These are phyloP conservation scores for Pharnaceum exiguum DNA, from an alignment of 148 eudicot genomes.

Conservation along the genomic window DNA sequence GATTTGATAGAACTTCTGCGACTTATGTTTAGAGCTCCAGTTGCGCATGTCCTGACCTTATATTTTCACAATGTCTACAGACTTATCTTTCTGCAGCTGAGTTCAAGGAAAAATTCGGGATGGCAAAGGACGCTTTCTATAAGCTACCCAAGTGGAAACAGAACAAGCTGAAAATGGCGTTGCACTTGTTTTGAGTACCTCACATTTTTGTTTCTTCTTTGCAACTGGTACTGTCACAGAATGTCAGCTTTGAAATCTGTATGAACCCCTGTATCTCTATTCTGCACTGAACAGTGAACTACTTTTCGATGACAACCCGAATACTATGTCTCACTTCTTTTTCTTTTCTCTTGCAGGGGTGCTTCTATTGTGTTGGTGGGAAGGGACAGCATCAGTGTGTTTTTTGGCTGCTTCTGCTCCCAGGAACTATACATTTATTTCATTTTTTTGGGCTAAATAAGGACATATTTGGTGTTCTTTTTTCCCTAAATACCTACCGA, in stretches of 20 bases:
- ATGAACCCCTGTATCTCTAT: slow-evolving; percentile 5
- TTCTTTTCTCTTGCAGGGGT: slow-evolving; percentile 29
- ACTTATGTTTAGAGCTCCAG: no score
- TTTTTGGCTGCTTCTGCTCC: slow-evolving; percentile 86
- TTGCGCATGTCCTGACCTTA: neutral
- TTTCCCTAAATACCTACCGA: neutral
- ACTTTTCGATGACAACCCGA: neutral
- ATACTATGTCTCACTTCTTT: neutral
- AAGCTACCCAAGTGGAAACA: slow-evolving; percentile 97
- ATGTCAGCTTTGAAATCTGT: slow-evolving; percentile 17
- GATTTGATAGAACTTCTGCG: no score
- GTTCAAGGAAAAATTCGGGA: slow-evolving; percentile 84
- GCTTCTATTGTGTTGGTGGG: slow-evolving; percentile 24
- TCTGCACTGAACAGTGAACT: neutral
- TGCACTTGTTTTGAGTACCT: slow-evolving; percentile 60
- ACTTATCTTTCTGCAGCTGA: slow-evolving; percentile 78
- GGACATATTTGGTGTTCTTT: slow-evolving; percentile 19
- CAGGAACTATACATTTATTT: slow-evolving; percentile 33
- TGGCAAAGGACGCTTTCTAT: slow-evolving; percentile 71
- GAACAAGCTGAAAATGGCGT: slow-evolving; percentile 84
- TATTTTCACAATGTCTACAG: slow-evolving; percentile 32
- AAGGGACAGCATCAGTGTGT: slow-evolving; percentile 59
- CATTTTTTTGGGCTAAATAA: slow-evolving; percentile 19
- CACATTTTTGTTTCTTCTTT: slow-evolving; percentile 4
- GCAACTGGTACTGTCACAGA: slow-evolving; percentile 21